Evolutionary conservation across 345 rosid genomes (phyloP).

Genomic region (Pelargonium nanum): DNA sequence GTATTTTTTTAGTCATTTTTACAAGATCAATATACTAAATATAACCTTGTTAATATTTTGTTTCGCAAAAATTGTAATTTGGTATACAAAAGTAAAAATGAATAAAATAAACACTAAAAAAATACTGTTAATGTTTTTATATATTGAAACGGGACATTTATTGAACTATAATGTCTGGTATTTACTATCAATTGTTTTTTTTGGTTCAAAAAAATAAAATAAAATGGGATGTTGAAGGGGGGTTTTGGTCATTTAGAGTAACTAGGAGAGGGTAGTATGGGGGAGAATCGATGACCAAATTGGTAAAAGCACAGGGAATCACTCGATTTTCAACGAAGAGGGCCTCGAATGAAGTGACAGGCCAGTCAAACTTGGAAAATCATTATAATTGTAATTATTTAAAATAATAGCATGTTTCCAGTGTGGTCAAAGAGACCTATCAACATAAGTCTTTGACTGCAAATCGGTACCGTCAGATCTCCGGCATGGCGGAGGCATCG

Average conservation of each 20-base stretch:
- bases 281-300: conserved; percentile 10
- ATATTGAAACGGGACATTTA: no score
- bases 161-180: no score
- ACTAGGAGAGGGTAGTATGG: not conserved
- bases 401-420: conserved; percentile 27
- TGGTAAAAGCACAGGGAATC: conserved; percentile 13
- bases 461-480: conserved; percentile 2
- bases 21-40: no score
- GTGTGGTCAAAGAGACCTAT: conserved; percentile 28
- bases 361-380: conserved; percentile 61
- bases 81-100: no score
- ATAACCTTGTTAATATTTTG: no score
- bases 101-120: no score
- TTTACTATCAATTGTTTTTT: no score
- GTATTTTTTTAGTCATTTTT: no score
- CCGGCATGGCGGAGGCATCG: not conserved
- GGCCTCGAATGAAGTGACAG: conserved; percentile 60
- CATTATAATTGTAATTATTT: conserved; percentile 1
- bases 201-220: not conserved
- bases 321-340: conserved; percentile 44
- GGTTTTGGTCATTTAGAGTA: no score
- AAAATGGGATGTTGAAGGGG: not conserved
- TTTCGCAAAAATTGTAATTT: no score
- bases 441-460: conserved; percentile 10
- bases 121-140: no score